A percentile compares a stretch with the other conserved stretches of the same genome.
These are phyloP conservation scores for Amylocystis lapponica DNA, from an alignment of 768 basidiomycete genomes.

Conservation along the genomic window DNA sequence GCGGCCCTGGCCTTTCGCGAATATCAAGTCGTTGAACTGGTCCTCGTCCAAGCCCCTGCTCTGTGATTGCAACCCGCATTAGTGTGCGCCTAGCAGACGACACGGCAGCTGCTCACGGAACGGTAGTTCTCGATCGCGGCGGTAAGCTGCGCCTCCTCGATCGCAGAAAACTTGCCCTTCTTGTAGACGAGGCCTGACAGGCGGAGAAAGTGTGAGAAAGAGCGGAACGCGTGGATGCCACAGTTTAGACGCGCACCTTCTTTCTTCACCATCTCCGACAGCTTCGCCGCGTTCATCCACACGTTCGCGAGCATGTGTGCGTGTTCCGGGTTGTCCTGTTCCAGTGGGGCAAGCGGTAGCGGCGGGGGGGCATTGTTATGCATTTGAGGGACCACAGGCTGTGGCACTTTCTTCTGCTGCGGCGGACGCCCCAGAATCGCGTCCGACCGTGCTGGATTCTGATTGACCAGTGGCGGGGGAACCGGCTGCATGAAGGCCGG, in stretches of 20 bases:
- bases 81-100: background rate
- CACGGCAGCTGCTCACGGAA: slow-evolving; percentile 47
- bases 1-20: slow-evolving; percentile 55
- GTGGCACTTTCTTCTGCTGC: slow-evolving; percentile 23
- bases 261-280: slow-evolving; percentile 60
- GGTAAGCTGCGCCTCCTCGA: slow-evolving; percentile 63
- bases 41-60: slow-evolving; percentile 46
- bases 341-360: slow-evolving; percentile 27
- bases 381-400: no score
- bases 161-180: slow-evolving; percentile 82
- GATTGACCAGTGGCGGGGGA: slow-evolving; percentile 30
- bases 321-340: slow-evolving; percentile 47
- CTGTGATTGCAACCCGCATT: no score
- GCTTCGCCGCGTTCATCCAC: slow-evolving; percentile 68
- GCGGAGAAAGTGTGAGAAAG: slow-evolving; percentile 22
- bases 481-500: slow-evolving; percentile 21
- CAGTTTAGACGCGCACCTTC: slow-evolving; percentile 46
- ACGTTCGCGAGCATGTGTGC: slow-evolving; percentile 69
- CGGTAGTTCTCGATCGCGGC: slow-evolving; percentile 61
- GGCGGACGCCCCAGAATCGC: slow-evolving; percentile 36
- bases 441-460: slow-evolving; percentile 38
- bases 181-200: slow-evolving; percentile 85
- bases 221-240: background rate
- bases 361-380: slow-evolving; percentile 3
- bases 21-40: slow-evolving; percentile 59